A percentile compares a stretch with the other conserved stretches of the same genome.
These are phyloP conservation scores for Dactylellina leptospora DNA, from an alignment of 2,329 filamentous ascomycete genomes.

Conservation along the genomic window DNA sequence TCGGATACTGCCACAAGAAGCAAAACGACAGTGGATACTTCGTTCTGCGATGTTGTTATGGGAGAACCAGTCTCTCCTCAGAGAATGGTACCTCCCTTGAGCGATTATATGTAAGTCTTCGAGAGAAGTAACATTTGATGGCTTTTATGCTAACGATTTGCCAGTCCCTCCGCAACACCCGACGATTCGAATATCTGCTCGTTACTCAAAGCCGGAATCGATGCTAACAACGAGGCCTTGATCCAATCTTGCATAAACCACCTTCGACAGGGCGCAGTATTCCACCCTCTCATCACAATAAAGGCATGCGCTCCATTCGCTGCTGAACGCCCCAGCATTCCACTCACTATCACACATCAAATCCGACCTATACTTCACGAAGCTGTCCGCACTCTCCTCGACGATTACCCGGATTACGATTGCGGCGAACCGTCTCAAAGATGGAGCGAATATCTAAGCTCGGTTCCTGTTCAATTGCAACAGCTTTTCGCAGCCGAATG, in stretches of 20 bases:
- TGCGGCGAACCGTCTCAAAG: constrained; percentile 40
- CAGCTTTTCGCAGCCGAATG: constrained; percentile 46
- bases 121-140: too few species aligned
- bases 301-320: constrained; percentile 51
- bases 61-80: constrained; percentile 47
- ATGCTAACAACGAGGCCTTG: constrained; percentile 33
- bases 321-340: constrained; percentile 26
- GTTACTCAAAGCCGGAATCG: constrained; percentile 32
- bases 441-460: constrained; percentile 50
- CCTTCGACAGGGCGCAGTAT: constrained; percentile 42
- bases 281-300: constrained; percentile 45
- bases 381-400: constrained; percentile 49
- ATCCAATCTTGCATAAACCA: constrained; percentile 43
- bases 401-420: constrained; percentile 53
- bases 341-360: constrained; percentile 30
- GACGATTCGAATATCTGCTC: constrained; percentile 49
- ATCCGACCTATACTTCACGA: constrained; percentile 51
- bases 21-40: constrained; percentile 26
- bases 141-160: constrained; percentile 11
- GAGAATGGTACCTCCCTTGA: constrained; percentile 20
- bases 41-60: constrained; percentile 45
- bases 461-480: constrained; percentile 37
- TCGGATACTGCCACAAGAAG: constrained; percentile 36
- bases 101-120: constrained; percentile 38
- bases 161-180: constrained; percentile 22